Conservation (phyloP, 164 flowering plant species). For the Platanus orientalis region DNA sequence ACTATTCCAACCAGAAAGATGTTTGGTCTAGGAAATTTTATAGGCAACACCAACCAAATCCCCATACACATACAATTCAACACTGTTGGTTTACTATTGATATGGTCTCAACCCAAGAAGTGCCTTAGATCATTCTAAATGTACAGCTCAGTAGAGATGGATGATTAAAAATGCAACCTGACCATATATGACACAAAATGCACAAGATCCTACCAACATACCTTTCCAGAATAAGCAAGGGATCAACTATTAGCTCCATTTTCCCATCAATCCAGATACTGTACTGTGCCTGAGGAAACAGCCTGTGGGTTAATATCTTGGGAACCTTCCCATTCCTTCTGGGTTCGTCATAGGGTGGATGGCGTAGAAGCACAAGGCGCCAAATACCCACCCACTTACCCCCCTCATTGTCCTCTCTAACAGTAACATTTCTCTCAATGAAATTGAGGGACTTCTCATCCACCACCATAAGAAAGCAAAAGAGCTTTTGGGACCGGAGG, state of each 20-base stretch:
- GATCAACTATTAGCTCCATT: constrained; percentile 95
- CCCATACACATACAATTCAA: too few species aligned
- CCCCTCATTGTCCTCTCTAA: constrained; percentile 55
- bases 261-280: constrained; percentile 99
- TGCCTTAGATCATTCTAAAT: too few species aligned
- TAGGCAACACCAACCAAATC: too few species aligned
- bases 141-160: too few species aligned
- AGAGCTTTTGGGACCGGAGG: constrained; percentile 64
- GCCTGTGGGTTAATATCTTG: constrained; percentile 82
- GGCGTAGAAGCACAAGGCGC: constrained; percentile 73
- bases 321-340: constrained; percentile 98
- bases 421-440: constrained; percentile 62
- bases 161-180: too few species aligned
- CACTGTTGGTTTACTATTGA: too few species aligned
- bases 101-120: too few species aligned
- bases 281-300: constrained; percentile 87
- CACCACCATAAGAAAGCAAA: constrained; percentile 96
- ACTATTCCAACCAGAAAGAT: too few species aligned
- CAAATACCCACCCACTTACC: constrained; percentile 93
- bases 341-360: constrained; percentile 95
- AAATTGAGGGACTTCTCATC: constrained; percentile 75
- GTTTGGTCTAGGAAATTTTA: too few species aligned
- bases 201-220: constrained; percentile 13
- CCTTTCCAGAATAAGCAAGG: constrained; percentile 91
- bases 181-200: background rate